A percentile compares a stretch with the other conserved stretches of the same genome.
These are phyloP conservation scores for Novymonas esmeraldas DNA, from an alignment of 208 protist species.

Conservation along the genomic window DNA sequence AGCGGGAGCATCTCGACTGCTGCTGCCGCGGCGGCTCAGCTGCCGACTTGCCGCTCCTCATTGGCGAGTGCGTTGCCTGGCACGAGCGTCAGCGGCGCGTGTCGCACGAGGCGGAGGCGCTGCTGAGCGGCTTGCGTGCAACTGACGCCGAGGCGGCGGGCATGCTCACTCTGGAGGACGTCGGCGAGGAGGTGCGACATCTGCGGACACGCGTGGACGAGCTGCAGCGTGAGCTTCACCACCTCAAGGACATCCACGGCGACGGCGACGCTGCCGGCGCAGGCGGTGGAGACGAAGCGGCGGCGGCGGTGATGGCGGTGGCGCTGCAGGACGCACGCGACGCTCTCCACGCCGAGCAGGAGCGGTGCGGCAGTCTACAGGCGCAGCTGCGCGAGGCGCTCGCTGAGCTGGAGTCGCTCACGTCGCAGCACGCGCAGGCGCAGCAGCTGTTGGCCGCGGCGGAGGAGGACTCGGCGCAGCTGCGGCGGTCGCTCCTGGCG, in stretches of 20 bases:
- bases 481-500: constrained; percentile 44
- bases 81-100: background rate
- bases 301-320: background rate
- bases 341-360: constrained; percentile 19
- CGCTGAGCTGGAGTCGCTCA: constrained; percentile 33
- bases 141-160: background rate
- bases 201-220: constrained; percentile 12
- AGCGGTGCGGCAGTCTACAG: constrained; percentile 8
- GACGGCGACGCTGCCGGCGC: background rate
- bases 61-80: background rate
- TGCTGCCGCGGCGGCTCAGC: background rate
- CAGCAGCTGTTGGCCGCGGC: constrained; percentile 30
- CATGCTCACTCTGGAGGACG: constrained; percentile 21
- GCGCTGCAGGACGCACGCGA: constrained; percentile 15
- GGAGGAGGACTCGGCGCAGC: constrained; percentile 37
- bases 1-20: background rate
- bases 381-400: constrained; percentile 18
- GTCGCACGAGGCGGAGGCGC: constrained; percentile 6
- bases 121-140: constrained; percentile 11
- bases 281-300: background rate
- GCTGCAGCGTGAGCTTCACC: constrained; percentile 3
- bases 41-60: background rate
- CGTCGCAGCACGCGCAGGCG: constrained; percentile 19
- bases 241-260: background rate
- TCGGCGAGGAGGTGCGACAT: constrained; percentile 2